Percentiles rank a stretch among this genome's conserved stretches.
Conservation (phyloP, 1,284 basidiomycete genomes). For the Volvariella surrecta region DNA sequence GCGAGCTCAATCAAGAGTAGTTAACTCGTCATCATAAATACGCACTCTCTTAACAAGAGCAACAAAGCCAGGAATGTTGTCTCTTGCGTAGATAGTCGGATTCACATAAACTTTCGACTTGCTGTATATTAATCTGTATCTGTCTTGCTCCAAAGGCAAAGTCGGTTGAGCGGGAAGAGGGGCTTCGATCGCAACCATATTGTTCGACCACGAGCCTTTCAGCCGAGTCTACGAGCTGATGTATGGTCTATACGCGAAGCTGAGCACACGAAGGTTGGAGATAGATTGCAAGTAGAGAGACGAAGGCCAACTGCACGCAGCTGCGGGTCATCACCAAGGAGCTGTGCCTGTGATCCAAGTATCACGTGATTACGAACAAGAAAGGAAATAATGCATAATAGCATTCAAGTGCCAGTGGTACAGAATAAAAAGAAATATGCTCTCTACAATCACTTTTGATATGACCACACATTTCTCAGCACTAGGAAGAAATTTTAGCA, state of each 20-base stretch:
- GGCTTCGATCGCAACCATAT: slow-evolving; percentile 73
- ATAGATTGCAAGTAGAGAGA: too few relatives aligned
- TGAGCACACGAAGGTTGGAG: too few relatives aligned
- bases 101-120: slow-evolving; percentile 94
- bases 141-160: slow-evolving; percentile 39
- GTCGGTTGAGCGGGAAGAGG: neutral
- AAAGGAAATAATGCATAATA: too few relatives aligned
- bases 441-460: slow-evolving; percentile 50
- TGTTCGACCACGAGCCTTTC: slow-evolving; percentile 31
- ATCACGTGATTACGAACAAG: slow-evolving; percentile 6
- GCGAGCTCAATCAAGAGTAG: slow-evolving; percentile 3
- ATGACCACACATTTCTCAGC: slow-evolving; percentile 71
- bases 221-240: too few relatives aligned
- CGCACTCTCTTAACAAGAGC: slow-evolving; percentile 77
- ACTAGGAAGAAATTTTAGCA: slow-evolving; percentile 29
- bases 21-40: slow-evolving; percentile 10
- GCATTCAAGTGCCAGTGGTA: neutral
- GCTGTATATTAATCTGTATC: slow-evolving; percentile 71
- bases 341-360: neutral
- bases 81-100: slow-evolving; percentile 83
- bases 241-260: too few relatives aligned
- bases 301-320: slow-evolving; percentile 2
- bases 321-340: neutral
- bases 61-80: slow-evolving; percentile 92
- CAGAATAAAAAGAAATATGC: neutral